Evolutionary conservation across 2,329 filamentous ascomycete genomes (phyloP).

Genomic region (Xylariaceae sp.): DNA sequence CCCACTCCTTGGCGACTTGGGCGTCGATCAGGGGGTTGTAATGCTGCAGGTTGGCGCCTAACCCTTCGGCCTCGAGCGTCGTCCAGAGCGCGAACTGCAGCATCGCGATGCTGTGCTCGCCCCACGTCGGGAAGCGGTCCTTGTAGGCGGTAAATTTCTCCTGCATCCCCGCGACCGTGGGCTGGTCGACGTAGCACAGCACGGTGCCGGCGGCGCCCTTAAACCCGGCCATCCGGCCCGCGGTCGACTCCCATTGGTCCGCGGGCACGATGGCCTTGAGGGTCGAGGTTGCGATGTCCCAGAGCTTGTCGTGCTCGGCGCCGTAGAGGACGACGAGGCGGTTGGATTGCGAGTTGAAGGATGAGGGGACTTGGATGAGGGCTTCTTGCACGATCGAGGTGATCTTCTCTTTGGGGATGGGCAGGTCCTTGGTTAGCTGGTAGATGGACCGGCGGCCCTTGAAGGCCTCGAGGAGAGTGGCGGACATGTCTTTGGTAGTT

Average conservation of each 20-base stretch:
- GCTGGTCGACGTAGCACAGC: conserved; percentile 81
- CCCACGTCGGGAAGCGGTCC: conserved; percentile 76
- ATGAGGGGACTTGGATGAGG: conserved; percentile 67
- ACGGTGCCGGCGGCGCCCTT: conserved; percentile 72
- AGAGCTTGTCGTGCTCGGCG: conserved; percentile 81
- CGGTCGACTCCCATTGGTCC: conserved; percentile 54
- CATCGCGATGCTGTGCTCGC: conserved; percentile 74
- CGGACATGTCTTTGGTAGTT: too few species aligned
- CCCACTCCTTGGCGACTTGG: conserved; percentile 66
- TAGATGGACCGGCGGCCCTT: conserved; percentile 68
- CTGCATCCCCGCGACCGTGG: conserved; percentile 62
- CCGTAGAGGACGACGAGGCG: conserved; percentile 75
- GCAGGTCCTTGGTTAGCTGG: conserved; percentile 59
- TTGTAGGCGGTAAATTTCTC: conserved; percentile 68
- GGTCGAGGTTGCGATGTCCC: conserved; percentile 66
- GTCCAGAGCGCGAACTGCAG: conserved; percentile 78
- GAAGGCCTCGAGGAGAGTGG: conserved; percentile 58
- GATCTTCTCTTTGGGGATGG: conserved; percentile 56
- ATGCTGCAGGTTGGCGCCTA: conserved; percentile 88
- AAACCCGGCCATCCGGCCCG: conserved; percentile 49
- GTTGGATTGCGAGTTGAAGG: conserved; percentile 87
- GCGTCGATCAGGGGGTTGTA: conserved; percentile 84
- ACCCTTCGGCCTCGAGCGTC: conserved; percentile 75
- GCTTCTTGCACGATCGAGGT: conserved; percentile 61
- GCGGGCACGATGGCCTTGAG: conserved; percentile 66